Percentiles rank a stretch among this genome's conserved stretches.
Evolutionary conservation across 805 yeast genomes (phyloP).

Genomic region (Maudiozyma barnettii): DNA sequence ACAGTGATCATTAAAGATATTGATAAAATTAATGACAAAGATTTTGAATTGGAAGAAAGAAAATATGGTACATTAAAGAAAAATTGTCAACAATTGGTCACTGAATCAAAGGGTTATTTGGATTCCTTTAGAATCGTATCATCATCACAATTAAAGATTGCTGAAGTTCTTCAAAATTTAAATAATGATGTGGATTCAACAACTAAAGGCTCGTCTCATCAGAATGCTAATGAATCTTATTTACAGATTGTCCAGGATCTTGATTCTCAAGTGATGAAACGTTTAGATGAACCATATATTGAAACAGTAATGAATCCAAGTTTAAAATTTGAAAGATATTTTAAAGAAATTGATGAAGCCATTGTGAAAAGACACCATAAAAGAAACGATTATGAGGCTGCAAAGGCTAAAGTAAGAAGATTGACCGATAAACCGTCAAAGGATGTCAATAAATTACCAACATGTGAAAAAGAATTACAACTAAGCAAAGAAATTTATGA

Average conservation of each 20-base stretch:
- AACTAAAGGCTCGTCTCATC: constrained; percentile 42
- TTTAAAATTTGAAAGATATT: constrained; percentile 57
- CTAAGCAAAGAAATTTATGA: constrained; percentile 65
- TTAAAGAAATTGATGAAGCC: constrained; percentile 68
- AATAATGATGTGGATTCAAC: constrained; percentile 49
- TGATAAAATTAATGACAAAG: constrained; percentile 70
- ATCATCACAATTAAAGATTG: constrained; percentile 72
- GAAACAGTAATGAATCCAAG: constrained; percentile 73
- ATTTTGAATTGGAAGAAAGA: constrained; percentile 81
- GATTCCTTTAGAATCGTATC: constrained; percentile 74
- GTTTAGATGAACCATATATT: constrained; percentile 75
- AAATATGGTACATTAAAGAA: constrained; percentile 62
- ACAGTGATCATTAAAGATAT: constrained; percentile 48
- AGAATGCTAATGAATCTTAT: constrained; percentile 33
- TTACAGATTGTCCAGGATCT: constrained; percentile 64
- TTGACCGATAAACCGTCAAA: constrained; percentile 74
- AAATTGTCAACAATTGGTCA: constrained; percentile 59
- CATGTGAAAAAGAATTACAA: constrained; percentile 63
- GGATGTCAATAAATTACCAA: constrained; percentile 67
- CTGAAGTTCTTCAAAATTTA: constrained; percentile 65
- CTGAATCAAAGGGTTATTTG: constrained; percentile 67
- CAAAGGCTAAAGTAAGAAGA: constrained; percentile 71
- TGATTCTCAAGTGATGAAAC: constrained; percentile 70
- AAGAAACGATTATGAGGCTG: constrained; percentile 67
- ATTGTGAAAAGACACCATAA: constrained; percentile 70